Evolutionary conservation across 225 moss, liverwort and hornwort genomes (phyloP).

Genomic region (Thuidium tamariscinum): DNA sequence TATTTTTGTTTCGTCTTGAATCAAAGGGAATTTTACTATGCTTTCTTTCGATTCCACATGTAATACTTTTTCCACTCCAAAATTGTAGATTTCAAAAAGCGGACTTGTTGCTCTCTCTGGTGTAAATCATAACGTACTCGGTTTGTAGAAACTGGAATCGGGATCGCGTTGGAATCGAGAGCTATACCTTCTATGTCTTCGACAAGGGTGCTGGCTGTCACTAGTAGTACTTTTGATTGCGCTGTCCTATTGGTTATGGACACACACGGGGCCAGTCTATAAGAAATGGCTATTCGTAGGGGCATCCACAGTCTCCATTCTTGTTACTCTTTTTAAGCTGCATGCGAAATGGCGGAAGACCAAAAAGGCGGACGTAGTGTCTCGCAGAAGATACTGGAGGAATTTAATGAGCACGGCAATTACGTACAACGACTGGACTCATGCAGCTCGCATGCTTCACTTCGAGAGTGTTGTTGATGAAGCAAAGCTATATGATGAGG

Average conservation of each 20-base stretch:
- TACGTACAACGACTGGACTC: slow-evolving; percentile 50
- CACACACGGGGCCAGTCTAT: background rate
- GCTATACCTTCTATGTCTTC: background rate
- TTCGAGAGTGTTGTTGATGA: background rate
- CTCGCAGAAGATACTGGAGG: slow-evolving; percentile 18
- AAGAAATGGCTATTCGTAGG: slow-evolving; percentile 14
- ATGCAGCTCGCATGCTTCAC: slow-evolving; percentile 42
- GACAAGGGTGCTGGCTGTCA: slow-evolving; percentile 4
- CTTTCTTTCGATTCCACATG: background rate
- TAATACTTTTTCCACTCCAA: background rate
- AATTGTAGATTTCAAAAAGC: background rate
- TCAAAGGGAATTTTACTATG: background rate
- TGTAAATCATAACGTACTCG: background rate
- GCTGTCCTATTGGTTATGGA: slow-evolving; percentile 19
- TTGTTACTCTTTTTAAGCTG: background rate
- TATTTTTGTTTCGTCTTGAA: background rate
- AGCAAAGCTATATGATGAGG: slow-evolving; percentile 36
- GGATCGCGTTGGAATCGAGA: background rate
- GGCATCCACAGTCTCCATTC: background rate
- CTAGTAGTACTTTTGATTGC: background rate
- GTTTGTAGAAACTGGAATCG: background rate
- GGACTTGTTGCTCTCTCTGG: background rate
- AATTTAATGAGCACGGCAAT: slow-evolving; percentile 30
- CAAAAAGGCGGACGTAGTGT: background rate
- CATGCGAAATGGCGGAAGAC: background rate